Conservation (phyloP, 441 rosid genomes). For the Populus hybrid region DNA sequence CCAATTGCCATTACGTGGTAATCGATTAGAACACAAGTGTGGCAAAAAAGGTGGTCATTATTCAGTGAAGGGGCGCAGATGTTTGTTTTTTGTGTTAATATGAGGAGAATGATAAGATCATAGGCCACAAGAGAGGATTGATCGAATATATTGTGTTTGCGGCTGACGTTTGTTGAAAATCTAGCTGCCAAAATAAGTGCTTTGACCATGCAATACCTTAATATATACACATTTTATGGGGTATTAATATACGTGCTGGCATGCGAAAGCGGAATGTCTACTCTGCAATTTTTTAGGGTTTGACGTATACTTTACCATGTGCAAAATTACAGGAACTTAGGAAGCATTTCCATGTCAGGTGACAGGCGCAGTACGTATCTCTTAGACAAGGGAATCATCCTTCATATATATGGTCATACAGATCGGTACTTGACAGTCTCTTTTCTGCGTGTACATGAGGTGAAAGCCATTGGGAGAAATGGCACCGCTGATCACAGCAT, state of each 20-base stretch:
- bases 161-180: background rate
- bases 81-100: background rate
- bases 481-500: background rate
- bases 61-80: background rate
- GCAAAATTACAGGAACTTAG: background rate
- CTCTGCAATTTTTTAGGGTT: constrained; percentile 10
- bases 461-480: background rate
- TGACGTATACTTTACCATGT: background rate
- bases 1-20: background rate
- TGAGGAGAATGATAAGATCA: background rate
- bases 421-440: background rate
- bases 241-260: background rate
- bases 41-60: background rate
- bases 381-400: background rate
- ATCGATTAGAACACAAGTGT: background rate
- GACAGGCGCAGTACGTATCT: background rate
- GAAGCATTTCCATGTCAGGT: background rate
- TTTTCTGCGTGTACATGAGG: constrained; percentile 8
- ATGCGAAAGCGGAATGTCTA: constrained; percentile 29
- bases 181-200: background rate
- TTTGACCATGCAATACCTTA: constrained; percentile 12
- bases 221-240: background rate
- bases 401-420: background rate
- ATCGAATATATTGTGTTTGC: background rate
- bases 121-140: background rate